Conservation (phyloP, 192 early-diverging fungal genomes). For the Linnemannia elongata region DNA sequence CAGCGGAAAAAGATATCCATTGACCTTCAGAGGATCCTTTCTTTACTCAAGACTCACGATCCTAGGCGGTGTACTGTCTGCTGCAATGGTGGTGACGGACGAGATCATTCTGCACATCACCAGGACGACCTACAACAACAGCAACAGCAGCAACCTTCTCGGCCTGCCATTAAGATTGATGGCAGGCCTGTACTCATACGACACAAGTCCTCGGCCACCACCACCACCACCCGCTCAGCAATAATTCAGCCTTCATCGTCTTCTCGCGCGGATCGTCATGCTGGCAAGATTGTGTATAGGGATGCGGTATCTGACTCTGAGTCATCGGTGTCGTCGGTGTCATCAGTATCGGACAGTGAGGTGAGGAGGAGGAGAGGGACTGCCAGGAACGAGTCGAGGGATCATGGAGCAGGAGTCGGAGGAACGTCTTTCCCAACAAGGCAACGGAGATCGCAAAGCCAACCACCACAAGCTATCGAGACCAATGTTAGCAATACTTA, state of each 20-base stretch:
- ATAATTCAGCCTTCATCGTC: not conserved
- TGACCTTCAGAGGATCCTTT: slow-evolving; percentile 32
- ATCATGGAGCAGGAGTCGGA: not conserved
- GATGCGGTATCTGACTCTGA: slow-evolving; percentile 3
- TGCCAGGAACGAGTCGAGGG: not conserved
- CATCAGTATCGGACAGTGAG: not conserved
- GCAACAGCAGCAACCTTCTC: not conserved
- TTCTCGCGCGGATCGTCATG: not conserved
- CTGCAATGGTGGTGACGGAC: slow-evolving; percentile 26
- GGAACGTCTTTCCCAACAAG: not conserved
- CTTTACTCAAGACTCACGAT: slow-evolving; percentile 42
- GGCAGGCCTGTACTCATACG: slow-evolving; percentile 11
- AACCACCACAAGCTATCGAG: not conserved
- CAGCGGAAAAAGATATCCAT: slow-evolving; percentile 40
- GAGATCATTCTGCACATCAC: slow-evolving; percentile 6
- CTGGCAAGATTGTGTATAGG: not conserved
- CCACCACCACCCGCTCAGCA: not conserved
- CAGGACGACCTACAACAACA: not conserved
- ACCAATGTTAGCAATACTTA: not conserved
- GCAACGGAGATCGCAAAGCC: not conserved
- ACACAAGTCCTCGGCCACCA: not conserved
- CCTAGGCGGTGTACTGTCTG: slow-evolving; percentile 46
- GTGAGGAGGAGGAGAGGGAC: not conserved
- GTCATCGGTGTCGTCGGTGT: slow-evolving; percentile 9
- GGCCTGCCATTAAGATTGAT: not conserved